Evolutionary conservation across 768 basidiomycete species (phyloP).

Genomic region (Tricholoma saponaceum): DNA sequence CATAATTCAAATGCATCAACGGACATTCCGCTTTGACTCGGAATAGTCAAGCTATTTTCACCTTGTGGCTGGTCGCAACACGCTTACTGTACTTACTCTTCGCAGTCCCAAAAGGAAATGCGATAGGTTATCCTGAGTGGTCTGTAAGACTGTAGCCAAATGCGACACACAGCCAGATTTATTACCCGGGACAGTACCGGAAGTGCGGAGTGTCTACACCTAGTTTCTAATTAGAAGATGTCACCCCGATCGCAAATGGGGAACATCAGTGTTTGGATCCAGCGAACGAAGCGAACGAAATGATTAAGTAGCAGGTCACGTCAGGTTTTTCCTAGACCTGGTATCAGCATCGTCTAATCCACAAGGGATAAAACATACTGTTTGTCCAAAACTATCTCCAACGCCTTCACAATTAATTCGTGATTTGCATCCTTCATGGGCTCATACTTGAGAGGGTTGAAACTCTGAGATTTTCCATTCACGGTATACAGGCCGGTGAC

Average conservation of each 20-base stretch:
- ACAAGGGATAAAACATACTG: constrained; percentile 1
- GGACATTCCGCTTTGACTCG: neutral
- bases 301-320: neutral
- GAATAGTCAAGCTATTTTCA: no score
- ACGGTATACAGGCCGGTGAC: constrained; percentile 7
- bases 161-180: no score
- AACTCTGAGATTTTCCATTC: constrained; percentile 1
- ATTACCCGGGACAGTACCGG: no score
- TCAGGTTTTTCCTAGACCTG: constrained; percentile 1
- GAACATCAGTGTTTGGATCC: no score
- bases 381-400: constrained; percentile 6
- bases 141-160: no score
- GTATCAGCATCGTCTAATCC: neutral
- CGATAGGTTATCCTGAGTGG: no score
- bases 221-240: no score
- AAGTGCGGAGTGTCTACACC: no score
- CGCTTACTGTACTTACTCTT: no score
- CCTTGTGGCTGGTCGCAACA: no score
- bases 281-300: neutral
- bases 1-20: neutral
- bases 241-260: no score
- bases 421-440: constrained; percentile 9
- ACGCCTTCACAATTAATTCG: constrained; percentile 9
- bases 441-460: constrained; percentile 13
- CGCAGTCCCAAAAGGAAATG: no score